A percentile compares a stretch with the other conserved stretches of the same genome.
Evolutionary conservation across 805 yeast genomes (phyloP).

Genomic region (Myxozyma neotropica): DNA sequence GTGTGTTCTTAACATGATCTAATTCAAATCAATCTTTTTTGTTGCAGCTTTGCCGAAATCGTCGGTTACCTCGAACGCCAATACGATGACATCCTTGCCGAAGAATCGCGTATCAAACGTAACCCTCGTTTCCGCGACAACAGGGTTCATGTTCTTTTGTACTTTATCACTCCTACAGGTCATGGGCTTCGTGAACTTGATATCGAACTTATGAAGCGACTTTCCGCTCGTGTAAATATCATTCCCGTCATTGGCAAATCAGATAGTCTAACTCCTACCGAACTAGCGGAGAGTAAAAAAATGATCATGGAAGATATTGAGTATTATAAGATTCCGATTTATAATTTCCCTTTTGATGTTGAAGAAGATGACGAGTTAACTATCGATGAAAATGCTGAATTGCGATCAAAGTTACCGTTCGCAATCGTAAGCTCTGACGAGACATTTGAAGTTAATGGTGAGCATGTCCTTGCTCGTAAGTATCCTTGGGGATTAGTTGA

Average conservation of each 20-base stretch:
- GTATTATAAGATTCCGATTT: conserved; percentile 62
- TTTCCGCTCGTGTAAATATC: conserved; percentile 75
- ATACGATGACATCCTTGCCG: conserved; percentile 70
- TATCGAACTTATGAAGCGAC: conserved; percentile 64
- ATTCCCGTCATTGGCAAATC: conserved; percentile 82
- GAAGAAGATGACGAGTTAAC: conserved; percentile 53
- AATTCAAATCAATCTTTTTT: neutral
- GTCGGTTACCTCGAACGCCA: conserved; percentile 67
- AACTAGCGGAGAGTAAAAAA: conserved; percentile 56
- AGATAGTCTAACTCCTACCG: conserved; percentile 72
- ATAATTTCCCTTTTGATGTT: conserved; percentile 71
- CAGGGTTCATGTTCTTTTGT: conserved; percentile 75
- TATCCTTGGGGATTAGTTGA: conserved; percentile 72
- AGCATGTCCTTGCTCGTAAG: conserved; percentile 52
- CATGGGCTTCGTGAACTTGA: conserved; percentile 69
- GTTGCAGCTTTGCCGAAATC: conserved; percentile 47
- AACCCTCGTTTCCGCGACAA: conserved; percentile 71
- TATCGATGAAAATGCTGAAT: conserved; percentile 42
- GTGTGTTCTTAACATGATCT: neutral
- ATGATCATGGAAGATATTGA: conserved; percentile 59
- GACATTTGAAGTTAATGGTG: conserved; percentile 46
- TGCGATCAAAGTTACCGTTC: conserved; percentile 60
- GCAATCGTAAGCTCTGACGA: conserved; percentile 58
- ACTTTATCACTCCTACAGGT: conserved; percentile 68
- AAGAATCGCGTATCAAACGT: conserved; percentile 73